Conservation (phyloP, 2,329 filamentous ascomycete species). For the Gnomoniopsis smithogilvyi region DNA sequence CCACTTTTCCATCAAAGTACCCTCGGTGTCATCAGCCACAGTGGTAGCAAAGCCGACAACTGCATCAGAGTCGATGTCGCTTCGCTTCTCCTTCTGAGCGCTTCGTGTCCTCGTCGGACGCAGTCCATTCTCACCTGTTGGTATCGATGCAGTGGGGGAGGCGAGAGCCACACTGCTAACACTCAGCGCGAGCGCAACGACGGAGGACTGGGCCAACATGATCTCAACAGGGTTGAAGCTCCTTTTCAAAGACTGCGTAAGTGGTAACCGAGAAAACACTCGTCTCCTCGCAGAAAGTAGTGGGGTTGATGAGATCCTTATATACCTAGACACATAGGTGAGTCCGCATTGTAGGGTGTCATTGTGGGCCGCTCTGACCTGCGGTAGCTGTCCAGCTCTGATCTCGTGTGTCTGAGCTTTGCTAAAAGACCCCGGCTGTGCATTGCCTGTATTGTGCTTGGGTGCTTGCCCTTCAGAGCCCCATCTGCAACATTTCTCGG, state of each 20-base stretch:
- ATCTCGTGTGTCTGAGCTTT: no score
- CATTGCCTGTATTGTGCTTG: no score
- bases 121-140: not conserved
- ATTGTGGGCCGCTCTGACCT: no score
- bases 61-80: constrained; percentile 26
- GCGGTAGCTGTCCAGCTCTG: no score
- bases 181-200: not conserved
- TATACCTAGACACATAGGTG: no score
- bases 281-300: not conserved
- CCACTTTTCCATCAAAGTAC: constrained; percentile 50
- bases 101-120: not conserved
- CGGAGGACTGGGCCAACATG: not conserved
- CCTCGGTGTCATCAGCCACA: constrained; percentile 43
- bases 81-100: constrained; percentile 20
- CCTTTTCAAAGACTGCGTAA: not conserved
- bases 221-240: not conserved
- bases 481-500: no score
- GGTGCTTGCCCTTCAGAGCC: no score
- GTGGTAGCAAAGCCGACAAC: constrained; percentile 52
- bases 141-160: not conserved
- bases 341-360: no score
- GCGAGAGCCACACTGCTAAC: constrained; percentile 1
- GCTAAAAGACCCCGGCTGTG: no score
- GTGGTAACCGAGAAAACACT: not conserved
- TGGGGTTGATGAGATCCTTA: no score